Base-by-base conservation (phyloP, 306 rosid species). In the Quercus ilex region DNA sequence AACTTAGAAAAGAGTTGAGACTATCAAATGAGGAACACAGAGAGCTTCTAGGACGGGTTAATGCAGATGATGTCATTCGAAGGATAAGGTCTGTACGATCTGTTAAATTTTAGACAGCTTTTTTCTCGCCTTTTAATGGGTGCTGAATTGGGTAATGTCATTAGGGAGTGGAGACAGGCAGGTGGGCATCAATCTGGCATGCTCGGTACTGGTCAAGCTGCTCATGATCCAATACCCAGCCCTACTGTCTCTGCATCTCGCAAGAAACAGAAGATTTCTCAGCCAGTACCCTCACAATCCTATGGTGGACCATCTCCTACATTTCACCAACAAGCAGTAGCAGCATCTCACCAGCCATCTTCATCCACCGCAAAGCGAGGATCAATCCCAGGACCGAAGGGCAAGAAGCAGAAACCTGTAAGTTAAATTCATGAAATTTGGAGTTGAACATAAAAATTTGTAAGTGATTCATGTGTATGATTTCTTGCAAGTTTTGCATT, bases 81-180 rank as follows among this genome's bases (percentile, higher is more conserved):
- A 88, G 90, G 79, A 92, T 94, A 88, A 92, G 98, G 98, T 94
- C 72, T 78, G 38, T 49, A 78, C 33, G 60, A 74, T 78, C 75
- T 59, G 38, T 70, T 74, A 38, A 63, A 78, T 6, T 62, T 78
- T 79, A 74, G 49, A 26, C 43, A 38, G 68, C 62, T 35, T 57
- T 49, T 76, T 18, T 41, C 55, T 55, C 10, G 4, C 75, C 74
- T 85, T 72, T 80, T 84, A 74, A 78, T 84, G 72, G 76, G 69
- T 49, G 6, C 63, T 64, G 52, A 38, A 21, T 80, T 83, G 76
- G 77, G 72, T 73, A 23, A 70, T 84, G 51, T 53, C 79, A 57
- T 72, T 78, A 94, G 98, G 89, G 98, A 92, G 77, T 94, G 98
- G 98, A 92, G 97, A 85, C 94, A 94, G 85, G 81, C 87, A 78